Base-by-base conservation (phyloP, 208 protist genomes). In the Vickermania ingenoplastis region DNA sequence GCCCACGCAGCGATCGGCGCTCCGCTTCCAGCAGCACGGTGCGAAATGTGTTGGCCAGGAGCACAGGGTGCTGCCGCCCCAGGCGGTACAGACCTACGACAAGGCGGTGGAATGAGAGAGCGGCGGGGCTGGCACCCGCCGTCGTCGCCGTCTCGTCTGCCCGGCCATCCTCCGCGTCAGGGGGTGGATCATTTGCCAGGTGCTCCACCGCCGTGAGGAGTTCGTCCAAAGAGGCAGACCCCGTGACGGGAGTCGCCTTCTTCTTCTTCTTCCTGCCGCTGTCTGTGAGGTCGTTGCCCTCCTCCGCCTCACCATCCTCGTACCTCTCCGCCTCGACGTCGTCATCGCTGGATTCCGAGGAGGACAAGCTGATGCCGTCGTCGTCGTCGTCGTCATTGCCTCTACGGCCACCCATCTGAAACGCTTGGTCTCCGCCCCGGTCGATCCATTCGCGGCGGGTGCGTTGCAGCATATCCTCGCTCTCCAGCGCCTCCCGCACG, bases 21-120 rank as follows among this genome's bases (percentile, higher is more conserved):
- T 90, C 70, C n/a, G 80, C 79, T 62, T 92, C 86, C 41, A 89
- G 70, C 25, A 92, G 74, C 23, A 92, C 57, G n/a, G 79, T 50
- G 22, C 81, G 76, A 54, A 89, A 92, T 22, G 73, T 78, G 36
- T 89, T 79, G 7, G 82, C 74, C 36, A 79, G 73, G 24, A 81
- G 71, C 7, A 84, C 53, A 0, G 78, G 65, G 70, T 89, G 82
- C 7, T 48, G 25, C 11, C 59, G 36, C 11, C 79, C 81, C 61
- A 86, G 81, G n/a, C 48, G 41, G 60, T 88, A 72, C 23, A 92
- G 62, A 41, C 76, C 57, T 14, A 49, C 45, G 7, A 92, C 53
- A 7, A 89, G n/a, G 7, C 41, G 26, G 53, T 79, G 64, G 49
- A 83, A 71, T n/a, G n/a, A n/a, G n/a, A n/a, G n/a, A n/a, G n/a